Percentiles rank a stretch among this genome's conserved stretches.
Conservation (phyloP, 257 asterid genomes). For the Gentiana dahurica region DNA sequence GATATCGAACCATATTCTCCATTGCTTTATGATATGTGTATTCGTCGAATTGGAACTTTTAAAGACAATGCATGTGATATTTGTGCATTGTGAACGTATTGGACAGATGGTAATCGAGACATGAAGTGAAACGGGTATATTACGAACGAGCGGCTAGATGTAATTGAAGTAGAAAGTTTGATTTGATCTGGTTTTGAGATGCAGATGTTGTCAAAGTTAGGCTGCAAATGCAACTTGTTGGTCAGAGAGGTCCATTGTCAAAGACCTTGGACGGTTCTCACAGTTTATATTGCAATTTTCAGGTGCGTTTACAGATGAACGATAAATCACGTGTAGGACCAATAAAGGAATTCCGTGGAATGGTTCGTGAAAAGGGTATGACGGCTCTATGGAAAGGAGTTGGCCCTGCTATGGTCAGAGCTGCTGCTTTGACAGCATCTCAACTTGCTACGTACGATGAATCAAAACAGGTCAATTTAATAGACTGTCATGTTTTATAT, state of each 20-base stretch:
- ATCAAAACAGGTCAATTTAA: conserved; percentile 64
- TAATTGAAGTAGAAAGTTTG: conserved; percentile 10
- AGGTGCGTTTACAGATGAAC: conserved; percentile 87
- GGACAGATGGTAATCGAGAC: too few species aligned
- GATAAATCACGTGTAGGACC: conserved; percentile 35
- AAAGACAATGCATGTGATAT: neutral
- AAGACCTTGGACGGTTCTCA: conserved; percentile 13
- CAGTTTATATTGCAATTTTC: conserved; percentile 13
- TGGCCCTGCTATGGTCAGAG: conserved; percentile 93
- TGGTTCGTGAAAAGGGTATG: conserved; percentile 69
- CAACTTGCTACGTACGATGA: conserved; percentile 88
- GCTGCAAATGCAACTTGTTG: conserved; percentile 98
- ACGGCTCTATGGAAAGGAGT: conserved; percentile 92
- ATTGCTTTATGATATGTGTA: neutral
- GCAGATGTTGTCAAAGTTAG: conserved; percentile 96
- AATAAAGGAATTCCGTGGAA: conserved; percentile 48
- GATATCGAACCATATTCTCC: neutral
- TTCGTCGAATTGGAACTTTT: neutral
- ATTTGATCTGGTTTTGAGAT: conserved; percentile 19
- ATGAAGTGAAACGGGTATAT: too few species aligned
- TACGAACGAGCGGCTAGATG: too few species aligned
- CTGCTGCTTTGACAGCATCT: conserved; percentile 87
- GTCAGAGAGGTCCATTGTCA: conserved; percentile 80
- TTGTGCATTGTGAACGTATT: neutral
- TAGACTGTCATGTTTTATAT: conserved; percentile 11